A percentile compares a stretch with the other conserved stretches of the same genome.
phyloP scores from a whole-genome alignment of 176 grass and related monocot genomes.

The Hordeum vulgare region MorexV3_pseudomolecules_assembly NC_058519.1:345944505-345945004 shows the following conservation, averaged over 20 bases:
- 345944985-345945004: neutral
- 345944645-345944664: constrained; percentile 73
- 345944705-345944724: constrained; percentile 24
- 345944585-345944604: neutral
- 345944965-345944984: neutral
- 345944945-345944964: neutral
- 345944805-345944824: neutral
- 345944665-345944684: constrained; percentile 70
- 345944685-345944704: constrained; percentile 17
- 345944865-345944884: neutral
- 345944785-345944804: neutral
- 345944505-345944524: neutral
- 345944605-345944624: constrained; percentile 12
- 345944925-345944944: neutral
- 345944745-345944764: neutral
- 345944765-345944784: neutral
- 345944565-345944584: neutral
- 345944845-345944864: neutral
- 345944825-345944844: neutral
- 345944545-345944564: neutral
- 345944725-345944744: neutral
- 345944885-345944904: neutral
- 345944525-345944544: neutral
- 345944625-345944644: constrained; percentile 84
- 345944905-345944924: neutral